Conservation (phyloP, 2,329 filamentous ascomycete species). For the Fusarium sp. region DNA sequence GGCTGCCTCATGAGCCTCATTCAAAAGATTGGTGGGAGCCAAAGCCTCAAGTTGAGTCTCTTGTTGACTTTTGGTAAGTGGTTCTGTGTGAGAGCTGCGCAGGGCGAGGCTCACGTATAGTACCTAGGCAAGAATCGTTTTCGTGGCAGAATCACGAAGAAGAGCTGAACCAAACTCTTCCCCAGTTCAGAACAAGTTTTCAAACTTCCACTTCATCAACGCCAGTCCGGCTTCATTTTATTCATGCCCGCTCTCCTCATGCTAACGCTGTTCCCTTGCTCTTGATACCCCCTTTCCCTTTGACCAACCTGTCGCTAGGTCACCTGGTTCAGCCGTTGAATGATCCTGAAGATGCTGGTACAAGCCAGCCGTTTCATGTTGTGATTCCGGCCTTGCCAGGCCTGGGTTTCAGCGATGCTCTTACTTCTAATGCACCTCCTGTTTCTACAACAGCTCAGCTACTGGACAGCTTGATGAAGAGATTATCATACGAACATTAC, state of each 20-base stretch:
- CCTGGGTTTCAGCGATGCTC: constrained; percentile 72
- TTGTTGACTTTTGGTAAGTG: constrained; percentile 71
- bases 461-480: constrained; percentile 67
- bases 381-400: constrained; percentile 73
- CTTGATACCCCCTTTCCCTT: constrained; percentile 72
- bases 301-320: constrained; percentile 68
- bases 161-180: constrained; percentile 65
- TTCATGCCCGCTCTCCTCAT: constrained; percentile 66
- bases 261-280: constrained; percentile 68
- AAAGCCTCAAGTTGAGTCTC: constrained; percentile 68
- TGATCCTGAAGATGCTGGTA: constrained; percentile 57
- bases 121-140: constrained; percentile 69
- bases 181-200: constrained; percentile 71
- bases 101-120: background rate
- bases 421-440: constrained; percentile 60
- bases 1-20: constrained; percentile 68
- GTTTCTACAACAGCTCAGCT: constrained; percentile 63
- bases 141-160: constrained; percentile 70
- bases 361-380: constrained; percentile 68
- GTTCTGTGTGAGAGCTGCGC: background rate
- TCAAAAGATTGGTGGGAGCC: constrained; percentile 66
- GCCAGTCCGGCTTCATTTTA: constrained; percentile 68
- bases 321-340: constrained; percentile 65
- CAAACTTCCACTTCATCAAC: constrained; percentile 50
- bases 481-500: constrained; percentile 67